A percentile compares a stretch with the other conserved stretches of the same genome.
phyloP scores from a whole-genome alignment of 331 rosid species.

The Arachis monticola region DNA sequence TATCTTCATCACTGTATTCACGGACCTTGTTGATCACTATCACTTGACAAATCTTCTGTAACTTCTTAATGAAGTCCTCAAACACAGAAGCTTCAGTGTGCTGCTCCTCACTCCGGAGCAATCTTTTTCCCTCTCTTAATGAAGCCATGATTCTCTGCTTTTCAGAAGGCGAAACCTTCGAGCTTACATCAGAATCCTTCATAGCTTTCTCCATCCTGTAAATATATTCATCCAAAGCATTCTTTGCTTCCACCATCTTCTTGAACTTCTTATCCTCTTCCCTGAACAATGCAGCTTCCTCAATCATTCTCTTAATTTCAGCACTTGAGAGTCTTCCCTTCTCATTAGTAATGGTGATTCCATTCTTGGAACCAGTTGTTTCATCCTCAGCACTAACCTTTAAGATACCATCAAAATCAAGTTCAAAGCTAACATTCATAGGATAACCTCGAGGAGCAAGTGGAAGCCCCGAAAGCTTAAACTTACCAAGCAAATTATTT shows the following conservation, averaged over 20 bases:
- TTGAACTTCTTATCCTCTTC: slow-evolving; percentile 2
- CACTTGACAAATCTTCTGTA: no score
- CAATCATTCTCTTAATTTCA: slow-evolving; percentile 2
- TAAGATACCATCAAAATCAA: slow-evolving; percentile 15
- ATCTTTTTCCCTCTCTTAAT: neutral
- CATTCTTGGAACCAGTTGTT: neutral
- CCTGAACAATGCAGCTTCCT: neutral
- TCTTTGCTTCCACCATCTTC: neutral
- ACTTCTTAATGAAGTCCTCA: no score
- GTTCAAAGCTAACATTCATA: neutral
- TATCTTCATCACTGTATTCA: no score
- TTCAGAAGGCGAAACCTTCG: neutral
- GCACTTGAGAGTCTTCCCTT: neutral
- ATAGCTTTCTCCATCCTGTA: no score
- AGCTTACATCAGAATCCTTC: neutral
- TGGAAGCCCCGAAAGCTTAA: rapidly evolving
- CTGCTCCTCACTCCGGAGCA: neutral
- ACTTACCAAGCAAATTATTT: slow-evolving; percentile 27
- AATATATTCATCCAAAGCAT: neutral
- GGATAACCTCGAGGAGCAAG: neutral
- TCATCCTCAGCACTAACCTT: neutral
- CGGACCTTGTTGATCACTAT: no score
- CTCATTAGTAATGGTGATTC: slow-evolving; percentile 23
- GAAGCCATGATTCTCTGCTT: neutral
- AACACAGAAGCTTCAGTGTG: no score